Evolutionary conservation across 768 basidiomycete genomes (phyloP).

Genomic region (Mycena maculata): DNA sequence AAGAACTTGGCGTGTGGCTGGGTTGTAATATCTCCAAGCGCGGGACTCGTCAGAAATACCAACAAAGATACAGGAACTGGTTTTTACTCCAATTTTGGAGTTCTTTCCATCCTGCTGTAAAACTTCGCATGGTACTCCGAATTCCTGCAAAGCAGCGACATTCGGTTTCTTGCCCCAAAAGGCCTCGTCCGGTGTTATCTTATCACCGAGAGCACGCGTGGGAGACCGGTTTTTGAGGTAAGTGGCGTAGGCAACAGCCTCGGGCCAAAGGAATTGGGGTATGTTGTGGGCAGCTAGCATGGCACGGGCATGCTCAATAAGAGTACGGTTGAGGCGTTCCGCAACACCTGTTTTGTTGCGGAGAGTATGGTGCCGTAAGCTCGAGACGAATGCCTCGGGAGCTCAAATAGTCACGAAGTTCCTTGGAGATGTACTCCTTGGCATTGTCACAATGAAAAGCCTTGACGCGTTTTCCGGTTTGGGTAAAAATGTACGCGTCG

Average conservation of each 20-base stretch:
- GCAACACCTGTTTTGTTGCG: conserved; percentile 46
- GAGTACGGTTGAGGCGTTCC: conserved; percentile 40
- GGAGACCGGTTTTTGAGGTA: conserved; percentile 40
- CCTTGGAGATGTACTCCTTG: conserved; percentile 11
- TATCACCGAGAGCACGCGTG: conserved; percentile 17
- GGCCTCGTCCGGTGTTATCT: conserved; percentile 31
- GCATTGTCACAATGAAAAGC: conserved; percentile 13
- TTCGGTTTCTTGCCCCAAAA: conserved; percentile 34
- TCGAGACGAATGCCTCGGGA: conserved; percentile 35
- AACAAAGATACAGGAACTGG: conserved; percentile 19
- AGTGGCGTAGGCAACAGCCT: conserved; percentile 34
- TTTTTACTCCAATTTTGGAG: conserved; percentile 13
- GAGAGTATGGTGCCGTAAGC: conserved; percentile 28
- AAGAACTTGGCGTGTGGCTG: conserved; percentile 22
- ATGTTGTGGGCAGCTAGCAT: conserved; percentile 35
- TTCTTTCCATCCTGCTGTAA: conserved; percentile 10
- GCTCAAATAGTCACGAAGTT: conserved; percentile 25
- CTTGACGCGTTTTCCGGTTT: not conserved
- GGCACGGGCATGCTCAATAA: conserved; percentile 37
- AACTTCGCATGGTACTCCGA: conserved; percentile 19
- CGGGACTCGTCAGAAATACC: conserved; percentile 34
- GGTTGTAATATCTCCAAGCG: conserved; percentile 30
- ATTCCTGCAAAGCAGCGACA: conserved; percentile 18
- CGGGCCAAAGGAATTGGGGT: conserved; percentile 31
- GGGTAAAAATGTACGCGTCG: conserved; percentile 17